These are phyloP conservation scores for Rubroboletus satanas DNA, from an alignment of 768 basidiomycete species.

Conservation along the genomic window DNA sequence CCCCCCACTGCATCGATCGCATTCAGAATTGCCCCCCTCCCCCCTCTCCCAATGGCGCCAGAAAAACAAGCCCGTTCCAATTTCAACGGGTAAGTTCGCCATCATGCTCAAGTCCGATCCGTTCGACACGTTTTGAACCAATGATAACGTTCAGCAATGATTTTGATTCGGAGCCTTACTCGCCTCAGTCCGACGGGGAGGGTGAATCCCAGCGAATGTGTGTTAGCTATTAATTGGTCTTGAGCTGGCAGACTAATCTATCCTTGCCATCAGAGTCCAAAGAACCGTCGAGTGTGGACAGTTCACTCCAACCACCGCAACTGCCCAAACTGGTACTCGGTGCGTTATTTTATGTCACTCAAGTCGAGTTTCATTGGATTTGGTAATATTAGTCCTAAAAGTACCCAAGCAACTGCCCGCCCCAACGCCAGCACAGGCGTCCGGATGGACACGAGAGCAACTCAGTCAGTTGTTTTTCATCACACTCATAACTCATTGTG, in stretches of 20 bases:
- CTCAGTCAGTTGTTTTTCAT: conserved; percentile 6
- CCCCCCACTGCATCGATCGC: background rate
- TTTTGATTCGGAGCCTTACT: background rate
- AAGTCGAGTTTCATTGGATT: background rate
- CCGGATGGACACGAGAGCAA: too few relatives aligned
- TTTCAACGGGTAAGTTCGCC: background rate
- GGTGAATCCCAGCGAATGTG: background rate
- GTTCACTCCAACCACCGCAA: accelerated
- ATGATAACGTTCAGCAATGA: background rate
- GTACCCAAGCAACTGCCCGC: background rate
- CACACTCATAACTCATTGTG: background rate
- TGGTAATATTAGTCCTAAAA: background rate
- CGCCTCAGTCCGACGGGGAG: background rate
- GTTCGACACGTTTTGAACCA: background rate
- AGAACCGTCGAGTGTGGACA: conserved; percentile 10
- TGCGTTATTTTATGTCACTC: background rate
- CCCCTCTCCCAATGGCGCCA: background rate
- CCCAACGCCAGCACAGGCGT: too few relatives aligned
- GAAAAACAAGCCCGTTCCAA: background rate
- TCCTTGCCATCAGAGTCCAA: background rate
- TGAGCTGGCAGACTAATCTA: background rate
- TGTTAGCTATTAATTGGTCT: background rate
- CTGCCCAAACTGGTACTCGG: background rate
- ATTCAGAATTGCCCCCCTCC: background rate
- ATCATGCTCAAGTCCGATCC: background rate